A percentile compares a stretch with the other conserved stretches of the same genome.
Conservation (phyloP, 495 filamentous ascomycete species). For the Pyrenula aspistea region DNA sequence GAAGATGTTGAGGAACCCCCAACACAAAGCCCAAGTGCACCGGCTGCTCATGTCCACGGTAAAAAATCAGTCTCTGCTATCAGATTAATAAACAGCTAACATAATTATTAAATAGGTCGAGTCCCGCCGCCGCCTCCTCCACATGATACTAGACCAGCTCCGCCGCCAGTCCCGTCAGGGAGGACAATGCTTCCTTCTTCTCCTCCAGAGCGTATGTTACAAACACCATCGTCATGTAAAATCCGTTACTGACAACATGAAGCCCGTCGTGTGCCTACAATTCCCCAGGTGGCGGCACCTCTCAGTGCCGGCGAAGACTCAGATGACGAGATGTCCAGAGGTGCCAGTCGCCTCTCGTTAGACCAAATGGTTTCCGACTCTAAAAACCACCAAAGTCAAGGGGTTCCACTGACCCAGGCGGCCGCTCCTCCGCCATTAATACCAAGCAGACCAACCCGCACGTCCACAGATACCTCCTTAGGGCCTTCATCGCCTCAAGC, state of each 20-base stretch:
- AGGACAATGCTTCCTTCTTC: constrained; percentile 59
- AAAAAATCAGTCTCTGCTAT: constrained; percentile 7
- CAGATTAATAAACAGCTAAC: background rate
- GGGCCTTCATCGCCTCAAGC: constrained; percentile 29
- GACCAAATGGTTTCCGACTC: constrained; percentile 12
- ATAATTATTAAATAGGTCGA: constrained; percentile 19
- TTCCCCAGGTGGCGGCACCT: constrained; percentile 39
- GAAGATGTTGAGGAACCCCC: constrained; percentile 46
- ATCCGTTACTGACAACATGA: constrained; percentile 16
- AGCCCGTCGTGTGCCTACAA: constrained; percentile 48
- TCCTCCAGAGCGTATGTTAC: constrained; percentile 51
- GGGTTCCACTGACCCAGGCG: constrained; percentile 26
- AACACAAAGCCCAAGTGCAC: constrained; percentile 20
- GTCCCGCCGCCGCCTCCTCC: constrained; percentile 37
- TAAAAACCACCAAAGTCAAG: constrained; percentile 12
- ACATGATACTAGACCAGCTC: constrained; percentile 14
- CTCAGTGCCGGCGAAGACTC: constrained; percentile 76
- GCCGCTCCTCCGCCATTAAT: constrained; percentile 34
- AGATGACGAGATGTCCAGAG: constrained; percentile 82
- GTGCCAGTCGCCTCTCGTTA: constrained; percentile 35
- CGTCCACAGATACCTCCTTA: constrained; percentile 24
- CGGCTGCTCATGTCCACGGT: constrained; percentile 27
- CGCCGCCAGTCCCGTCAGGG: constrained; percentile 50
- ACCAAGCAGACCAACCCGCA: constrained; percentile 26
- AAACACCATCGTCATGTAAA: constrained; percentile 6